A percentile compares a stretch with the other conserved stretches of the same genome.
Evolutionary conservation across 129 eudicot species (phyloP).

Genomic region (Daucus carota): DNA sequence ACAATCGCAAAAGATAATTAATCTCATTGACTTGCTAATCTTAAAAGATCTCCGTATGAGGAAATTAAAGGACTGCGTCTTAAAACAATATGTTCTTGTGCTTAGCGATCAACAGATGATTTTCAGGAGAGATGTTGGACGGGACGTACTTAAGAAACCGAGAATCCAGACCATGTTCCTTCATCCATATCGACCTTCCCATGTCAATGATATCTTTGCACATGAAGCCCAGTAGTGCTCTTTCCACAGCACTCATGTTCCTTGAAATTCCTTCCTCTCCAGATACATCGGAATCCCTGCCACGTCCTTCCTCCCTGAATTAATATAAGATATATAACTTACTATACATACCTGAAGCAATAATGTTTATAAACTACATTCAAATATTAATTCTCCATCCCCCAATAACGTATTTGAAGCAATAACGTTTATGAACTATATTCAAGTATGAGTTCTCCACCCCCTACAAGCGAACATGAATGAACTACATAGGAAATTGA

Average conservation of each 20-base stretch:
- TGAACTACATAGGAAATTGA: background rate
- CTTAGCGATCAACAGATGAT: slow-evolving; percentile 61
- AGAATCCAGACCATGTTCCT: slow-evolving; percentile 45
- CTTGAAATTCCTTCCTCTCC: slow-evolving; percentile 40
- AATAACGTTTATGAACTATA: background rate
- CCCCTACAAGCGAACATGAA: background rate
- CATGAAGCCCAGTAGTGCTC: slow-evolving; percentile 79
- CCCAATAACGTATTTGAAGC: background rate
- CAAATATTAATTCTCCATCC: background rate
- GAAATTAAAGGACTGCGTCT: background rate
- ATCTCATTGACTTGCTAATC: background rate
- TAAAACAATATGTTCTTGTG: background rate
- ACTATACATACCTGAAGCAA: background rate
- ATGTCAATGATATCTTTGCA: slow-evolving; percentile 92
- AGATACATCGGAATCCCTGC: slow-evolving; percentile 19
- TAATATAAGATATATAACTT: background rate
- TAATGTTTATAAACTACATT: background rate
- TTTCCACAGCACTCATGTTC: slow-evolving; percentile 50
- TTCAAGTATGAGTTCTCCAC: background rate
- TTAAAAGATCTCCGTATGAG: background rate
- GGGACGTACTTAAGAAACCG: slow-evolving; percentile 78
- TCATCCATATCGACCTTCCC: slow-evolving; percentile 77
- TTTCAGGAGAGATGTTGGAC: slow-evolving; percentile 70
- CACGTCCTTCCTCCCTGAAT: slow-evolving; percentile 12
- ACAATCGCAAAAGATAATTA: background rate